Conservation (phyloP, 495 filamentous ascomycete species). For the Paragyromitra xinjiangensis region DNA sequence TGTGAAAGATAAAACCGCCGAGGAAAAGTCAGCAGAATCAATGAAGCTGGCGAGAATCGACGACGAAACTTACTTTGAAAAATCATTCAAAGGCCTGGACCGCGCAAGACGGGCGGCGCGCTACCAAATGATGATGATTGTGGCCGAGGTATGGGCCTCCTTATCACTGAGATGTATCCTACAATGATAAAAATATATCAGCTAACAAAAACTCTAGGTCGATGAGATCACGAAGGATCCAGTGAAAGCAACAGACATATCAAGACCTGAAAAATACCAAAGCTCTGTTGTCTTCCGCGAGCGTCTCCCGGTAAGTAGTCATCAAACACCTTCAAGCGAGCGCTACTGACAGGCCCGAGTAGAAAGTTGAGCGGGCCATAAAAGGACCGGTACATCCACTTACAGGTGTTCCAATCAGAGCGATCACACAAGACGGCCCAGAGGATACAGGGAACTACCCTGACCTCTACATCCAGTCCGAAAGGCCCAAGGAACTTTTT, state of each 20-base stretch:
- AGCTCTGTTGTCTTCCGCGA: not conserved
- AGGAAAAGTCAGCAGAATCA: not conserved
- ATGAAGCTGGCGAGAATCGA: not conserved
- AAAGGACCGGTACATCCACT: not conserved
- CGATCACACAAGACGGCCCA: not conserved
- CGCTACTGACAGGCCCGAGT: not conserved
- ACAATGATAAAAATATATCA: not conserved
- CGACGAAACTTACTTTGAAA: not conserved
- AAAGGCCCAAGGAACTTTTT: not conserved
- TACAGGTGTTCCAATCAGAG: not conserved
- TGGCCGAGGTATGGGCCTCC: not conserved
- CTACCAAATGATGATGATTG: conserved; percentile 1
- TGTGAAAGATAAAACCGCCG: not conserved
- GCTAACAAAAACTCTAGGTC: not conserved
- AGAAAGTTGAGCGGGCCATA: not conserved
- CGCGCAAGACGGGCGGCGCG: not conserved
- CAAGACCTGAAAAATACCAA: not conserved
- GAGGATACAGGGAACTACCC: not conserved
- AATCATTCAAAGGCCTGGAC: not conserved
- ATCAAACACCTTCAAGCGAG: not conserved
- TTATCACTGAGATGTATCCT: not conserved
- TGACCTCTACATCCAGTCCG: not conserved
- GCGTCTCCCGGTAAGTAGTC: not conserved
- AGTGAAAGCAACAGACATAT: not conserved
- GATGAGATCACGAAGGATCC: not conserved